Evolutionary conservation across 2,329 filamentous ascomycete species (phyloP).

Genomic region (Penicillium sp.): DNA sequence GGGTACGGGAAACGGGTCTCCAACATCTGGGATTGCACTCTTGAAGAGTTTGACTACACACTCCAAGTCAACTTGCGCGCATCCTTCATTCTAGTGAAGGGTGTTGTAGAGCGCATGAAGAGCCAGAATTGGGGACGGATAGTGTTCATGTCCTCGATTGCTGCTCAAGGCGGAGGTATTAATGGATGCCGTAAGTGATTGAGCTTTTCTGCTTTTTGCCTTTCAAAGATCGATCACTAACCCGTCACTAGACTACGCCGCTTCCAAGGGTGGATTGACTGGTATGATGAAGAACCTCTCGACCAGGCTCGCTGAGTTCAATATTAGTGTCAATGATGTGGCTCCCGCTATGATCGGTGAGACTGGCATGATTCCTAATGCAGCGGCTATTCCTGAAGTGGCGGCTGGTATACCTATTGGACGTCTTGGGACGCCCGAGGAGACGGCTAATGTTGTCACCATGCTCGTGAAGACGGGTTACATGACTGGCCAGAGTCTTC

Average conservation of each 20-base stretch:
- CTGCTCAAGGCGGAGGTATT: constrained; percentile 63
- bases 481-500: constrained; percentile 58
- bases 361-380: constrained; percentile 63
- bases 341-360: constrained; percentile 69
- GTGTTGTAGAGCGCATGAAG: constrained; percentile 63
- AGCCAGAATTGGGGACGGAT: constrained; percentile 63
- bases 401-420: constrained; percentile 62
- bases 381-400: constrained; percentile 59
- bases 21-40: constrained; percentile 58
- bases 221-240: neutral
- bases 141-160: constrained; percentile 65
- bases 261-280: constrained; percentile 63
- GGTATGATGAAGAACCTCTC: constrained; percentile 68
- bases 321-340: constrained; percentile 69
- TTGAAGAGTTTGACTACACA: constrained; percentile 66
- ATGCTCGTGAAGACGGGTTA: constrained; percentile 65
- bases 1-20: constrained; percentile 65
- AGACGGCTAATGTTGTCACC: constrained; percentile 62
- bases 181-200: constrained; percentile 56
- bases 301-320: constrained; percentile 58
- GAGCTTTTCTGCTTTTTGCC: neutral
- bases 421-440: constrained; percentile 58
- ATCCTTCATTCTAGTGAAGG: constrained; percentile 63
- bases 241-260: constrained; percentile 49
- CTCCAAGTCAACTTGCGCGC: constrained; percentile 64